Base-by-base conservation (phyloP, 495 filamentous ascomycete genomes). In the Aspergillus coremiiformis region DNA sequence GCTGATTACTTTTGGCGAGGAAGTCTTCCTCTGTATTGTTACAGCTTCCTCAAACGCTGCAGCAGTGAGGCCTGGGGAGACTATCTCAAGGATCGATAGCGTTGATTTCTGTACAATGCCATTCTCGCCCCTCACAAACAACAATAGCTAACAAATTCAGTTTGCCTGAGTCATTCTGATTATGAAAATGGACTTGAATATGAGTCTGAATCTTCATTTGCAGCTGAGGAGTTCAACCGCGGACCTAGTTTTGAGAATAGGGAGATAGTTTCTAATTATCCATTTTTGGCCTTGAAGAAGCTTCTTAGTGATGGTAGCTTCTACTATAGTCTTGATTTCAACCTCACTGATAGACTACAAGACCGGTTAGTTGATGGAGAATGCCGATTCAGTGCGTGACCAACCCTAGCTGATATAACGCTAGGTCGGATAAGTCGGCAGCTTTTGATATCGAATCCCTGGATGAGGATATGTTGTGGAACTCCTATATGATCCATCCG, bases 321-420 rank as follows among this genome's bases (percentile, higher is more conserved):
- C 63, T 97, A 97, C 66, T 98, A 96, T 67, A 96, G 92, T 60
- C 84, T 89, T 24, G 88, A 97, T 69, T 98, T 98, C 64, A 91
- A 97, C 66, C 78, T 98, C 19, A 97, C 93, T 21, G 92, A 92
- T 66, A 80, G 93, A 55, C 73, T 96, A 56, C 93, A 98, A 69
- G 85, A 96, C 59, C 85, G 92, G 86, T 91, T 68, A 64, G 79
- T 59, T 37, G 12, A 14, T 44, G 9, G 9, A n/a, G 22, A 55
- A 32, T 46, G 15, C 20, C 39, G 14, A 6, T 54, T 26, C 41
- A 12, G 29, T 22, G n/a, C 15, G 37, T 29, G 19, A 35, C 53
- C 4, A 55, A 77, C 72, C 55, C 70, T 73, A 43, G 70, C 78
- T 62, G 75, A 86, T 52, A 63, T 66, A 22, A 59, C 21, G 20